Conservation (phyloP, 2,329 filamentous ascomycete species). For the Trichoderma harzianum region DNA sequence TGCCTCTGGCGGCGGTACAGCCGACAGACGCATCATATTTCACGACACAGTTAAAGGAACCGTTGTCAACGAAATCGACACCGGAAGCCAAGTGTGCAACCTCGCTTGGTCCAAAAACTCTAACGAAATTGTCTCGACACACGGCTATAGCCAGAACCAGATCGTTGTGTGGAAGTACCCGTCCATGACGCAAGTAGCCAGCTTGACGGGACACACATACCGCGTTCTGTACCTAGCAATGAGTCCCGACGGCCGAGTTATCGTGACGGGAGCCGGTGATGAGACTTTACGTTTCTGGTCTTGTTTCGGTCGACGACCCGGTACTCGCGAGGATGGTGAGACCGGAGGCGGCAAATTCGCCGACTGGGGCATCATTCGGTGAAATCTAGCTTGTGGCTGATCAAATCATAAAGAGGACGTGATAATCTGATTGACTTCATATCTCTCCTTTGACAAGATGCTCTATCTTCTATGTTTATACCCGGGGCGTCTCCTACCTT, state of each 20-base stretch:
- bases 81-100: constrained; percentile 98
- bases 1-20: constrained; percentile 94
- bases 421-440: constrained; percentile 8
- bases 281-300: constrained; percentile 98
- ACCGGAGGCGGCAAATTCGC: constrained; percentile 58
- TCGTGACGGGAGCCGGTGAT: constrained; percentile 94
- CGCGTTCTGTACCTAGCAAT: constrained; percentile 94
- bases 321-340: constrained; percentile 65
- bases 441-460: constrained; percentile 11
- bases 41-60: constrained; percentile 89
- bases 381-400: constrained; percentile 17
- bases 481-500: constrained; percentile 6
- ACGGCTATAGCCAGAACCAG: constrained; percentile 97
- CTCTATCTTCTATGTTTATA: constrained; percentile 12
- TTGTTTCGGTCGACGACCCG: constrained; percentile 80
- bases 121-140: constrained; percentile 94
- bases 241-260: constrained; percentile 90
- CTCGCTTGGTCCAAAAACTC: constrained; percentile 96
- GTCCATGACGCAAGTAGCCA: constrained; percentile 94
- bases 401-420: background rate
- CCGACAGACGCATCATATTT: constrained; percentile 94
- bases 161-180: constrained; percentile 99
- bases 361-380: constrained; percentile 82
- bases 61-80: constrained; percentile 84
- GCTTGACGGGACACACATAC: constrained; percentile 93